Base-by-base conservation (phyloP, 2,329 filamentous ascomycete species). In the Lachnellula hyalina region DNA sequence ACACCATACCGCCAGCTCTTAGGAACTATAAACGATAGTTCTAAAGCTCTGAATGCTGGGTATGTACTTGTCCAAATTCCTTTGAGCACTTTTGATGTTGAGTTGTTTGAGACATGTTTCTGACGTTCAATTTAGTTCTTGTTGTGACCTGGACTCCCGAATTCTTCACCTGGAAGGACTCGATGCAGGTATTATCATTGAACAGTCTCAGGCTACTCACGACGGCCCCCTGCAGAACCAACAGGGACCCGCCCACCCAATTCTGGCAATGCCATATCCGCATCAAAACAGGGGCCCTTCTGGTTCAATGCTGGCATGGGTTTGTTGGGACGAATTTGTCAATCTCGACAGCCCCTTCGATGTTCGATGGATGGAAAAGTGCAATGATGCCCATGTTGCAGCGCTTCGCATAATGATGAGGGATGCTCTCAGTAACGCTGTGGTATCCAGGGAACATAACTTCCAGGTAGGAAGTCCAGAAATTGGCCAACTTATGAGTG, bases 281-380 rank as follows among this genome's bases (percentile, higher is more conserved):
- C 48, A 14, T 38, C 55, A 63, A 41, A 14, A 45, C 32, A 38
- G 58, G 59, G 19, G 52, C 28, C 28, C 28, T 11, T 32, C 38
- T 5, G 65, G 65, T 19, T 67, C 65, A 1, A 67, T 65, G 61
- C 47, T 67, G 44, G 65, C 65, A 25, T 67, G 64, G 64, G 64
- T 66, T 5, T 67, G 65, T 48, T 67, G 65, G 64, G 65, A 67
- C 49, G 65, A 67, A 53, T 67, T 67, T 51, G 64, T 67, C 34
- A 62, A 65, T 40, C 65, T 67, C 40, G 46, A 65, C 49, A 62
- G 52, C 28, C 65, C 65, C 21, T 67, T 59, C 32, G 62, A 48
- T 0, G 56, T 66, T 6, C 53, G 65, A 41, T 67, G 65, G 65
- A 63, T 67, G 61, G 65, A 67, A 14, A 67, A 61, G 42, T 63